phyloP scores from a whole-genome alignment of 345 rosid species.

The Ricinus communis region DNA sequence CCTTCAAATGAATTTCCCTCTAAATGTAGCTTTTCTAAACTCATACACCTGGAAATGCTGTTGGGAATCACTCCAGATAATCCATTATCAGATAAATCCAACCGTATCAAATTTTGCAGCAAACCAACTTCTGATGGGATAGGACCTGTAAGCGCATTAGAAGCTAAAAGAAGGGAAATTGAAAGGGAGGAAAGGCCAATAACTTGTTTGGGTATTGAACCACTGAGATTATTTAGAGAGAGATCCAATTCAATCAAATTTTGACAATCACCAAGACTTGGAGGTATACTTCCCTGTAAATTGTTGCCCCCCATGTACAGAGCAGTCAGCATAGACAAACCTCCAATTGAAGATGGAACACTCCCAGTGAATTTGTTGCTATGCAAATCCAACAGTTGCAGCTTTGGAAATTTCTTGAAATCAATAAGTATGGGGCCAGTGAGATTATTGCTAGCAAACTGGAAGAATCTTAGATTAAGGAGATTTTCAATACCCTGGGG shows the following conservation, averaged over 20 bases:
- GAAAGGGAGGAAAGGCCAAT: slow-evolving; percentile 1
- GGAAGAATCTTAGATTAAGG: too few relatives aligned
- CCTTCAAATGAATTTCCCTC: slow-evolving; percentile 8
- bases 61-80: slow-evolving; percentile 12
- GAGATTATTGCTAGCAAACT: too few relatives aligned
- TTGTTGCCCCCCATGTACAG: background rate
- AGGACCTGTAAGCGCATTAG: slow-evolving; percentile 1
- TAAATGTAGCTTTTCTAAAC: background rate
- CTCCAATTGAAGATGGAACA: slow-evolving; percentile 13
- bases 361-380: slow-evolving; percentile 1
- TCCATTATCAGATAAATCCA: background rate
- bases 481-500: too few relatives aligned
- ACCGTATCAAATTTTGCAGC: background rate
- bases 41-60: background rate
- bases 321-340: background rate
- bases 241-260: background rate
- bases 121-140: slow-evolving; percentile 7
- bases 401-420: too few relatives aligned
- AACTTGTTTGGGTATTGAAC: slow-evolving; percentile 7
- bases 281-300: slow-evolving; percentile 18
- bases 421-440: too few relatives aligned
- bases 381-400: too few relatives aligned
- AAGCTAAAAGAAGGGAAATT: background rate
- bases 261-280: background rate
- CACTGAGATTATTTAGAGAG: slow-evolving; percentile 3